Conservation (phyloP, 371 early-diverging fungal genomes). For the Mortierella sp. region DNA sequence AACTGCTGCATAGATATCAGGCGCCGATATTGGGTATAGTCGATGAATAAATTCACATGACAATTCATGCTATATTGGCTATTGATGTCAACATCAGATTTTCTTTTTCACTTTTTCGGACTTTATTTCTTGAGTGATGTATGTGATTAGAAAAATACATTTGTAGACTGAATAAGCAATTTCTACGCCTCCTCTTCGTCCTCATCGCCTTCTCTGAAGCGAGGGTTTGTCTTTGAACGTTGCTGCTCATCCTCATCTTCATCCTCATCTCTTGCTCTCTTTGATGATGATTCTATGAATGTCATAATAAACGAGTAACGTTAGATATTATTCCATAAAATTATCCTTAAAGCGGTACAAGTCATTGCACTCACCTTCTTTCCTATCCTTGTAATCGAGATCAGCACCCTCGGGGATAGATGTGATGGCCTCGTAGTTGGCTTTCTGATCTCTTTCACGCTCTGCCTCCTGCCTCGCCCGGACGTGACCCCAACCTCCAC, state of each 20-base stretch:
- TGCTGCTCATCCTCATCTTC: conserved; percentile 60
- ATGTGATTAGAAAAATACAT: neutral
- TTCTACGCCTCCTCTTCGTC: conserved; percentile 63
- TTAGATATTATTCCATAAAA: neutral
- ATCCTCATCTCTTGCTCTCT: conserved; percentile 62
- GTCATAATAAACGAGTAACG: too few species aligned
- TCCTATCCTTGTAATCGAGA: conserved; percentile 62
- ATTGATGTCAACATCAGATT: too few species aligned
- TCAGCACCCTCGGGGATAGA: conserved; percentile 74
- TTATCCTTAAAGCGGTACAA: too few species aligned
- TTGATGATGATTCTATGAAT: conserved; percentile 30
- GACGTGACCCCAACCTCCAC: conserved; percentile 97
- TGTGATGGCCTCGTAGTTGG: conserved; percentile 72
- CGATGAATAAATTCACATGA: neutral
- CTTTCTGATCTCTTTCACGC: conserved; percentile 71
- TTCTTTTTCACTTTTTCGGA: neutral
- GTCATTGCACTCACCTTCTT: conserved; percentile 32
- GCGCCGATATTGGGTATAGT: neutral
- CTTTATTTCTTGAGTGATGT: neutral
- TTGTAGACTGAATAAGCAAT: neutral
- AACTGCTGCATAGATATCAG: conserved; percentile 60
- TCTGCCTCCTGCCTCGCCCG: conserved; percentile 73
- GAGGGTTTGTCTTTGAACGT: conserved; percentile 67
- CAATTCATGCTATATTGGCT: too few species aligned
- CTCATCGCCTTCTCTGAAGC: conserved; percentile 70